A percentile compares a stretch with the other conserved stretches of the same genome.
Evolutionary conservation across 2,329 filamentous ascomycete species (phyloP).

Genomic region (Aspergillus spinulosporus): DNA sequence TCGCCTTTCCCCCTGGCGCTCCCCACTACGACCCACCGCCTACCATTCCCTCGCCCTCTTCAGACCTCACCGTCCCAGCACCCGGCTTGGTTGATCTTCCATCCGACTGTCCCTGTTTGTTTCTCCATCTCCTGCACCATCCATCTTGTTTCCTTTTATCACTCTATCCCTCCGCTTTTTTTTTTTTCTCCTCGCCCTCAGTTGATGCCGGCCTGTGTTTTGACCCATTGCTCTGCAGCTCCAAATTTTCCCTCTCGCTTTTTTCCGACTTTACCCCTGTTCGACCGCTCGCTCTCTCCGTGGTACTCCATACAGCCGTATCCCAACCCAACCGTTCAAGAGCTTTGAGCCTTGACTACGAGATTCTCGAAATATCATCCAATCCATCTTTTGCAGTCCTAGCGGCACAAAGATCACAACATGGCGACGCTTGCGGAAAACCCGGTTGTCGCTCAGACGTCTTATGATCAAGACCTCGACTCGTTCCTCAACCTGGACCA

Average conservation of each 20-base stretch:
- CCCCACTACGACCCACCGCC: conserved; percentile 6
- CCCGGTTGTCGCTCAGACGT: conserved; percentile 27
- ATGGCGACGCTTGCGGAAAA: conserved; percentile 42
- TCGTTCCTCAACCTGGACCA: conserved; percentile 50
- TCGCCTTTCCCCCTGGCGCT: conserved; percentile 9
- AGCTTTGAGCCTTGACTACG: neutral
- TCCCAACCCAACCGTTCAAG: conserved; percentile 1
- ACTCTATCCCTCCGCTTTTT: neutral
- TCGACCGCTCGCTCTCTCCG: neutral
- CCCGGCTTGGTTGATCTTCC: conserved; percentile 17
- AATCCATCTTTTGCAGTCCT: neutral
- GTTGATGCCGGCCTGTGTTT: conserved; percentile 1
- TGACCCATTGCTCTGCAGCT: neutral
- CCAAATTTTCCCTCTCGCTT: neutral
- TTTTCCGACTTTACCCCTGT: neutral
- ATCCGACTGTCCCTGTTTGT: conserved; percentile 13
- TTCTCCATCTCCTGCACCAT: conserved; percentile 11
- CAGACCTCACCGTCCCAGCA: conserved; percentile 13
- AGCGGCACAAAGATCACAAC: neutral
- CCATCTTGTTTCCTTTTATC: neutral
- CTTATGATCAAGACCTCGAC: conserved; percentile 49
- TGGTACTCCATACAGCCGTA: neutral
- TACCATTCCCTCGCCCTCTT: conserved; percentile 5
- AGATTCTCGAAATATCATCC: neutral
- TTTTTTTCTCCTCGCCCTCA: neutral